Evolutionary conservation across 805 yeast genomes (phyloP), one percentile per base, ranked within the genome.

Genomic region (Sugiyamaella floridensis): DNA sequence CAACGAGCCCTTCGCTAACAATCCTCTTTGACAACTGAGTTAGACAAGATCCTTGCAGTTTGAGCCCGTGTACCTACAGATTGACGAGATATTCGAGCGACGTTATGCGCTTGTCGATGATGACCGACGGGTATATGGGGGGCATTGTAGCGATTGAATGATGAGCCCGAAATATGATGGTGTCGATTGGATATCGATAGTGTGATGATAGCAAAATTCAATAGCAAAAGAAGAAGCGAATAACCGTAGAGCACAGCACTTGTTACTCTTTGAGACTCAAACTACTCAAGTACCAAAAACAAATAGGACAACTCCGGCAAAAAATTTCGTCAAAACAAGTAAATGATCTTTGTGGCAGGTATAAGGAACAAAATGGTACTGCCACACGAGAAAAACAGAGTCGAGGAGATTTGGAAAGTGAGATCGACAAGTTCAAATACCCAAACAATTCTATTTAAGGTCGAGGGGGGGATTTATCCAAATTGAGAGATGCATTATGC

Each of bases 101-200:
- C 18, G 56, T 60, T 40, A 61, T 43, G n/a, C 63, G 58, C 54
- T 58, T 58, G 18, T 61, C 63, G 15, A 61, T 48, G 18, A 56
- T 28, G 34, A 54, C 56, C 16, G 46, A 18, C 12, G 46, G 48
- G 44, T 41, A 45, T 28, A 18, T 45, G 41, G 40, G 22, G 28
- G 40, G 14, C 49, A 43, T 19, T 45, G 37, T 11, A 12, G 3
- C 15, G 44, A 42, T 12, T 12, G 44, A n/a, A 42, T 11, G n/a
- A 11, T 4, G n/a, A 8, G 26, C 26, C 26, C 6, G 26, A 22
- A 22, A 22, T 6, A 22, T 4, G 6, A 22, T 22, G 49, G 37
- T 11, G 22, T 11, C 15, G 44, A 42, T 12, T 12, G 44, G 44
- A 8, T 11, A 32, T 32, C n/a, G n/a, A 32, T 10, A 2, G n/a